A percentile compares a stretch with the other conserved stretches of the same genome.
Evolutionary conservation across 73 alveolate genomes (phyloP).

Genomic region (Paramecium tetraurelia): DNA sequence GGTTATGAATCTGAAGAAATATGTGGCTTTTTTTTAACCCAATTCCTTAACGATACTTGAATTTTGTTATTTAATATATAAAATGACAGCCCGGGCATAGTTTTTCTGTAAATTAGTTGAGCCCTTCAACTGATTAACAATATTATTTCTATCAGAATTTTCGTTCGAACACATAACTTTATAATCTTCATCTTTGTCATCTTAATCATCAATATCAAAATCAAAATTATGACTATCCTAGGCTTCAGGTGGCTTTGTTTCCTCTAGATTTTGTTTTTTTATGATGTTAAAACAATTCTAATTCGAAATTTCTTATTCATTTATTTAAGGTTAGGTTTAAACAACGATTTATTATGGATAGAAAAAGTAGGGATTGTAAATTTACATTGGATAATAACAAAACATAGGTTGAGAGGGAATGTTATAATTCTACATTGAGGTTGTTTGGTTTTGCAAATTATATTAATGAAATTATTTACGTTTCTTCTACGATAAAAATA

Average conservation of each 20-base stretch:
- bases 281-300: not conserved
- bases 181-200: not conserved
- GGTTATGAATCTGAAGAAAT: not conserved
- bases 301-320: not conserved
- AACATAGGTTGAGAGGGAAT: not conserved
- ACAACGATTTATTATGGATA: not conserved
- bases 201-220: not conserved
- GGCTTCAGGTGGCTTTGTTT: not conserved
- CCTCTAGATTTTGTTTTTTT: not conserved
- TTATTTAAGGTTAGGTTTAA: not conserved
- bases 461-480: not conserved
- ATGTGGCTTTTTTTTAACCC: not conserved
- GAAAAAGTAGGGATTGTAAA: not conserved
- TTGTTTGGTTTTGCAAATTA: not conserved
- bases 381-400: not conserved
- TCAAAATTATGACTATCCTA: not conserved
- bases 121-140: not conserved
- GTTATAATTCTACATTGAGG: not conserved
- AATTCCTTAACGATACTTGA: not conserved
- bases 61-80: not conserved
- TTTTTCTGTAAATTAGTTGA: not conserved
- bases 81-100: not conserved
- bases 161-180: not conserved
- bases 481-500: not conserved
- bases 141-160: not conserved